Base-by-base conservation (phyloP, 352 stramenopile species). In the Phytophthora idaei region DNA sequence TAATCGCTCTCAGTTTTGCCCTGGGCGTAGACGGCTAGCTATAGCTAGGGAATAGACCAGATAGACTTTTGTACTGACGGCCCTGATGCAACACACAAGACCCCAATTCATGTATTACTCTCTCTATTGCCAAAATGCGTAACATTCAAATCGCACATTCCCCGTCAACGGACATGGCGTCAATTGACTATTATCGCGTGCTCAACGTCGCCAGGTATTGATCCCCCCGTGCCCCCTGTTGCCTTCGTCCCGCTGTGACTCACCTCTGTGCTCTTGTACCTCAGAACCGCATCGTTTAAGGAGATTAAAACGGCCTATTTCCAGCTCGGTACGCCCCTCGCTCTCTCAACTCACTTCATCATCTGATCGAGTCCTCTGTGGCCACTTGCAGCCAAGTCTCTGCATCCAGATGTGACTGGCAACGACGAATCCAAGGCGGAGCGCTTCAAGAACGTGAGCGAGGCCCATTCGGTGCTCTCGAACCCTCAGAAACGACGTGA, bases 231-330 rank as follows among this genome's bases (percentile, higher is more conserved):
- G 7, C n/a, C 15, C 25, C 41, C n/a, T 6, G 15, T 41, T 51
- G 15, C 50, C 36, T 17, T 4, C 10, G 8, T 31, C 14, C 39
- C 27, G 39, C 49, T 50, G 32, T 59, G 10, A 7, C 44, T 63
- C 37, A 52, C 17, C 28, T 21, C 11, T 63, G 12, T 17, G 10
- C 45, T 25, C 14, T 14, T 31, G 12, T 49, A 14, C 51, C 3
- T 46, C 31, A 92, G 84, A 66, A 79, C 69, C 21, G 83, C 86
- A 27, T 83, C 76, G 0, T 61, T 58, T 17, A 93, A 90, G 61
- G 86, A 93, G 64, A 93, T 95, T 65, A 95, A 94, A 55, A 54
- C 69, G 15, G 88, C 88, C 17, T 95, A 94, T 69, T 79, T 94
- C n/a, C 69, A 73, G 58, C 77, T 94, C 7, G 87, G 86, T 94